These are phyloP conservation scores for Trichoderma cornu-damae DNA, from an alignment of 2,329 filamentous ascomycete species.

Conservation along the genomic window DNA sequence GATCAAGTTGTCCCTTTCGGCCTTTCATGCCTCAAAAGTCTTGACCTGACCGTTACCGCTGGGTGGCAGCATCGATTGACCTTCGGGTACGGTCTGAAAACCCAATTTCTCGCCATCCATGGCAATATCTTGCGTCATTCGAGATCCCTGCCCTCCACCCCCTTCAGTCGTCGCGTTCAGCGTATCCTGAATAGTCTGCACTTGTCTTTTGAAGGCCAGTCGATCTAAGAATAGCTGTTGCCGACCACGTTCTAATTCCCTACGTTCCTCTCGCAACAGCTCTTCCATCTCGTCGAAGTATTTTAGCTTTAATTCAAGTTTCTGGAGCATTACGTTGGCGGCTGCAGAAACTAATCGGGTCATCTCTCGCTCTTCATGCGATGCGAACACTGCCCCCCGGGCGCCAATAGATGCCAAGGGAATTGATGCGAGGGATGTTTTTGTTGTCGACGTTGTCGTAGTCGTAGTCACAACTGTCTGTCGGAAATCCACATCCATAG, in stretches of 20 bases:
- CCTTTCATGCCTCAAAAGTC: conserved; percentile 48
- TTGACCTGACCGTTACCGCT: conserved; percentile 53
- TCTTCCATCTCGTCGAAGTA: conserved; percentile 97
- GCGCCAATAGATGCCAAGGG: conserved; percentile 82
- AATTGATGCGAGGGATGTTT: conserved; percentile 61
- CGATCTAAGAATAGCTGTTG: conserved; percentile 93
- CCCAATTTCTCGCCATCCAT: conserved; percentile 49
- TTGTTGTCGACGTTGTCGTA: conserved; percentile 45
- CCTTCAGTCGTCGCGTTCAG: conserved; percentile 52
- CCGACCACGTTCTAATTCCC: conserved; percentile 84
- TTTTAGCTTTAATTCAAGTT: conserved; percentile 89
- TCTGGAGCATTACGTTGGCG: conserved; percentile 90
- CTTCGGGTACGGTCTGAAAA: conserved; percentile 44
- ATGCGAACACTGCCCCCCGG: conserved; percentile 80
- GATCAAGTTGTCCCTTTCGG: background rate
- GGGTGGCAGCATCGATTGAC: conserved; percentile 48
- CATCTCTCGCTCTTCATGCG: conserved; percentile 95
- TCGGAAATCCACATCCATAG: conserved; percentile 59
- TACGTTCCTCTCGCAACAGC: conserved; percentile 82
- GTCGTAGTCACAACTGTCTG: conserved; percentile 50
- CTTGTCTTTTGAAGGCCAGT: conserved; percentile 80
- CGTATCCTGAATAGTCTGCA: conserved; percentile 73
- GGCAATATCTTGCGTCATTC: conserved; percentile 43
- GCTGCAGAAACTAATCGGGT: conserved; percentile 86
- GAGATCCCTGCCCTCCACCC: conserved; percentile 47